A percentile compares a stretch with the other conserved stretches of the same genome.
Evolutionary conservation across 306 rosid species (phyloP).

Genomic region (Pachyrhizus erosus): DNA sequence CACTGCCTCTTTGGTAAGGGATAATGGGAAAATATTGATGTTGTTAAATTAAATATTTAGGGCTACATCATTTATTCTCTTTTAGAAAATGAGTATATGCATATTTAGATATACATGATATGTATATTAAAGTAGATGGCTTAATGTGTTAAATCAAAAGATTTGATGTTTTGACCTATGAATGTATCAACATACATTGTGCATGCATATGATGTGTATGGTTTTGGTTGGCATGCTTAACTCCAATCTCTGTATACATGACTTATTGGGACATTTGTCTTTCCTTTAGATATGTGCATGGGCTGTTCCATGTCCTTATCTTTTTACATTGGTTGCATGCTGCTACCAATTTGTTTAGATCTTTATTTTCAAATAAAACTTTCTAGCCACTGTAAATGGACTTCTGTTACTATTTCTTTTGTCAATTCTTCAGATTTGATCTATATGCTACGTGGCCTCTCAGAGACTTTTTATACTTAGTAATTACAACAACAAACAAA

Average conservation of each 20-base stretch:
- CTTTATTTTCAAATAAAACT: too few relatives aligned
- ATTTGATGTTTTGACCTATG: constrained; percentile 1
- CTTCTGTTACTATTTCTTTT: neutral
- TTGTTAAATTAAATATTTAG: neutral
- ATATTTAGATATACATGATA: neutral
- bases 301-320: neutral
- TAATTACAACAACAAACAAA: neutral
- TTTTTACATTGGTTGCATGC: constrained; percentile 5
- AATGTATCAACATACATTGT: neutral
- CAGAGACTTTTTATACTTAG: neutral
- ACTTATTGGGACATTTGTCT: neutral
- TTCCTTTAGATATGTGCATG: neutral
- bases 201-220: neutral
- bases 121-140: constrained; percentile 7
- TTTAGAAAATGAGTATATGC: neutral
- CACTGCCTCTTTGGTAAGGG: constrained; percentile 61
- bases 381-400: too few relatives aligned
- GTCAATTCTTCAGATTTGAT: neutral
- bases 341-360: too few relatives aligned
- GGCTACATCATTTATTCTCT: neutral
- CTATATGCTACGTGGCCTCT: neutral
- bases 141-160: neutral
- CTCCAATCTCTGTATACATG: neutral
- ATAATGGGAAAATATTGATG: neutral
- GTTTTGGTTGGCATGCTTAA: neutral